A percentile compares a stretch with the other conserved stretches of the same genome.
phyloP scores from a whole-genome alignment of 805 yeast genomes.

The Monosporozyma servazzii region DNA sequence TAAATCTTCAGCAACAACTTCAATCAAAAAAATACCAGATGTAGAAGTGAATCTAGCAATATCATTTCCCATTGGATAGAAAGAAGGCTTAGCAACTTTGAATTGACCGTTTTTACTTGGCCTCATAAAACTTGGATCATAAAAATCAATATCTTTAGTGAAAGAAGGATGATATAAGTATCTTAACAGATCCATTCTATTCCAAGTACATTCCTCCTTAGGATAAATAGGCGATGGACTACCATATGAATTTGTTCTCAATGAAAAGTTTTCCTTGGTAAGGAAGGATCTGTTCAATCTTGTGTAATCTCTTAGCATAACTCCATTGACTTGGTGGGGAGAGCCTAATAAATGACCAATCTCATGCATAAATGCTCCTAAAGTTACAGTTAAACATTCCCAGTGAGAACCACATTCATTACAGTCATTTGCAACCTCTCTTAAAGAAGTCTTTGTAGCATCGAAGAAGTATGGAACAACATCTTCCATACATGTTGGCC shows the following conservation, averaged over 20 bases:
- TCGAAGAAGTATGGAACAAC: constrained; percentile 63
- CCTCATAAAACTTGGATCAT: constrained; percentile 35
- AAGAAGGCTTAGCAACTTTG: constrained; percentile 30
- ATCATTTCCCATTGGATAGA: constrained; percentile 40
- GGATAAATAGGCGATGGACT: constrained; percentile 41
- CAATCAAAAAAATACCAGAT: constrained; percentile 69
- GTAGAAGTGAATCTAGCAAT: constrained; percentile 40
- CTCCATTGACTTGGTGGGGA: constrained; percentile 85
- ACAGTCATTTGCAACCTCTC: constrained; percentile 84
- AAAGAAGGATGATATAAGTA: constrained; percentile 78
- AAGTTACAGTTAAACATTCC: constrained; percentile 79
- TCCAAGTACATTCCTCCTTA: constrained; percentile 77
- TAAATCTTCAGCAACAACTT: constrained; percentile 49
- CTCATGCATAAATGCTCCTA: constrained; percentile 94
- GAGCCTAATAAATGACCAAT: constrained; percentile 86
- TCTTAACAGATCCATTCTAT: constrained; percentile 67
- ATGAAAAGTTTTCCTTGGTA: constrained; percentile 54
- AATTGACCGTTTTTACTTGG: constrained; percentile 29
- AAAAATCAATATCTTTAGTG: constrained; percentile 53
- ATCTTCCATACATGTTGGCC: constrained; percentile 81
- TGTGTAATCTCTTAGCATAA: constrained; percentile 82
- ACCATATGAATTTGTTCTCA: constrained; percentile 43
- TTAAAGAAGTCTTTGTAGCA: constrained; percentile 48
- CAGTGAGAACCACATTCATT: constrained; percentile 78
- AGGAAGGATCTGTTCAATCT: constrained; percentile 74